Evolutionary conservation across 2,329 filamentous ascomycete genomes (phyloP).

Genomic region (Trichoderma gracile): DNA sequence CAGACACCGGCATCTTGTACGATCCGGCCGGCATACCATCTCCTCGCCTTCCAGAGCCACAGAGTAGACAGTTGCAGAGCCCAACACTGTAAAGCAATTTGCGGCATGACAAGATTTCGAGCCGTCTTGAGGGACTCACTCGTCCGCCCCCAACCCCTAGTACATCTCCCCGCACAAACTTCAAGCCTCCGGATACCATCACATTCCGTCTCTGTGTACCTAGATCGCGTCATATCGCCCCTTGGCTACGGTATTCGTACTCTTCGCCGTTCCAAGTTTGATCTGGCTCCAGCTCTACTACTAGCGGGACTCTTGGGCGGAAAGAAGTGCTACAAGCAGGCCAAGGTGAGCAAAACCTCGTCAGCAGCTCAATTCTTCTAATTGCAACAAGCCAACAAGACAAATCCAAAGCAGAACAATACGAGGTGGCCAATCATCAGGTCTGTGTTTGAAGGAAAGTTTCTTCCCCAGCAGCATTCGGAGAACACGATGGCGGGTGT

Average conservation of each 20-base stretch:
- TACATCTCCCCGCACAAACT: neutral
- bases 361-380: conserved; percentile 4
- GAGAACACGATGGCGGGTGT: neutral
- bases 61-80: no score
- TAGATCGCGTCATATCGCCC: neutral
- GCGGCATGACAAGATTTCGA: neutral
- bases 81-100: neutral
- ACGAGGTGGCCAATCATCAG: conserved; percentile 17
- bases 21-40: no score
- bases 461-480: neutral
- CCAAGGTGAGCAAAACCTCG: conserved; percentile 3
- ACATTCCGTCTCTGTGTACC: neutral
- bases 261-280: neutral
- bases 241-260: neutral
- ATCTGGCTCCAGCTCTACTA: neutral
- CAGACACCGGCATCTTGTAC: no score
- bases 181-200: neutral
- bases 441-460: neutral
- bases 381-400: neutral
- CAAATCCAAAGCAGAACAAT: neutral
- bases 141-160: neutral
- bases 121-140: neutral
- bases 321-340: neutral
- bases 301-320: neutral
- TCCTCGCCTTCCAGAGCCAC: no score